Evolutionary conservation across 2,329 filamentous ascomycete genomes (phyloP).

Genomic region (Trichocomaceae sp.): DNA sequence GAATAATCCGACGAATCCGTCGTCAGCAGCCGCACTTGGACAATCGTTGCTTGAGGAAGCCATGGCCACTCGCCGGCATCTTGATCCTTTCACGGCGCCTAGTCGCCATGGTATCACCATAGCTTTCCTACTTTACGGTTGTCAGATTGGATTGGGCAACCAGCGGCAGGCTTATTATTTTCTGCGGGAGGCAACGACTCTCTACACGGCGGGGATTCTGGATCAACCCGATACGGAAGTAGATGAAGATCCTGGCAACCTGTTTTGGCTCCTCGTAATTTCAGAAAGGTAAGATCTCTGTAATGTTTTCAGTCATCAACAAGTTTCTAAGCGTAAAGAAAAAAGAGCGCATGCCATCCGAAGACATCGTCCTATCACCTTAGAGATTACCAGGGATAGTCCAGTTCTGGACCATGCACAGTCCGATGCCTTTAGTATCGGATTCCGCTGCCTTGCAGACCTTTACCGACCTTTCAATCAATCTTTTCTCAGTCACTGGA

Average conservation of each 20-base stretch:
- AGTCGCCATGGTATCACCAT: constrained; percentile 46
- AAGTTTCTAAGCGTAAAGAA: background rate
- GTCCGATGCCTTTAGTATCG: constrained; percentile 50
- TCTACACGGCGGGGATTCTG: constrained; percentile 50
- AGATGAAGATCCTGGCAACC: constrained; percentile 47
- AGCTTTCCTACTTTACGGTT: constrained; percentile 65
- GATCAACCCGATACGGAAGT: constrained; percentile 47
- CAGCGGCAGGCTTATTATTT: constrained; percentile 69
- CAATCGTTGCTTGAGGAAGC: constrained; percentile 98
- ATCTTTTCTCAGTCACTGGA: constrained; percentile 58
- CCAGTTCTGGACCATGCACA: constrained; percentile 47
- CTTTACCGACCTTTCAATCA: constrained; percentile 59
- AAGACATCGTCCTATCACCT: constrained; percentile 56
- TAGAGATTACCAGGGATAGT: constrained; percentile 52
- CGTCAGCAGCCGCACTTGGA: constrained; percentile 60
- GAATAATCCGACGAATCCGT: constrained; percentile 2
- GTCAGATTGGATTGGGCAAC: constrained; percentile 58
- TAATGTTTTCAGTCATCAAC: background rate
- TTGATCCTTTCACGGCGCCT: constrained; percentile 20
- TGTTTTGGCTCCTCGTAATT: constrained; percentile 62
- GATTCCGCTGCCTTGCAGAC: constrained; percentile 55
- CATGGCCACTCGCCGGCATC: constrained; percentile 81
- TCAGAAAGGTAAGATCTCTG: constrained; percentile 53
- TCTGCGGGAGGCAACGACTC: constrained; percentile 63
- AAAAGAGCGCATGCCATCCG: constrained; percentile 56